A percentile compares a stretch with the other conserved stretches of the same genome.
These are phyloP conservation scores for Monosporascus sp. DNA, from an alignment of 2,329 filamentous ascomycete genomes.

Conservation along the genomic window DNA sequence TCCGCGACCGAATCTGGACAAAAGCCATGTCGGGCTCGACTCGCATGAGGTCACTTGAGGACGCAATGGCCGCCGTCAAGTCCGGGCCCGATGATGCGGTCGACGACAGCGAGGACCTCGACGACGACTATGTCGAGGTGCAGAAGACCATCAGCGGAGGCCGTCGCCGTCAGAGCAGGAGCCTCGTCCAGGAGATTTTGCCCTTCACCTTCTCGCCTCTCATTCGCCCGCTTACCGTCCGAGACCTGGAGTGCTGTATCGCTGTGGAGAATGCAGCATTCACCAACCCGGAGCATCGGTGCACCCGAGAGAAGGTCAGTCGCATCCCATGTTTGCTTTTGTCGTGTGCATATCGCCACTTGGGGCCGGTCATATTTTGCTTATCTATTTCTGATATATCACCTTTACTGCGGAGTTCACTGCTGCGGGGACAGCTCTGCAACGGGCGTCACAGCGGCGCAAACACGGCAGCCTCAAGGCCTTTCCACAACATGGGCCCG, in stretches of 20 bases:
- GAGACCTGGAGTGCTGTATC: conserved; percentile 57
- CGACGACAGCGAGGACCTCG: conserved; percentile 35
- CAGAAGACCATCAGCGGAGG: conserved; percentile 36
- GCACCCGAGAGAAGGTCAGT: conserved; percentile 49
- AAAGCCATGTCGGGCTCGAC: background rate
- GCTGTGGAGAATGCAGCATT: conserved; percentile 53
- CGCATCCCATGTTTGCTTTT: background rate
- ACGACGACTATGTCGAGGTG: conserved; percentile 30
- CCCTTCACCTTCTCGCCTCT: conserved; percentile 65
- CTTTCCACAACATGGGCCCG: background rate
- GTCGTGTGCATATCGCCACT: background rate
- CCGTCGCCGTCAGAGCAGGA: conserved; percentile 29
- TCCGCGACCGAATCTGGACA: background rate
- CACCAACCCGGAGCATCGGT: conserved; percentile 42
- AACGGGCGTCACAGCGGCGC: background rate
- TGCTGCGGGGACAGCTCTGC: too few relatives aligned
- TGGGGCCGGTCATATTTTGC: background rate
- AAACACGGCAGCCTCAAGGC: background rate
- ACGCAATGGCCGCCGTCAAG: background rate
- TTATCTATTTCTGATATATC: background rate
- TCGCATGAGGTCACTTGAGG: background rate
- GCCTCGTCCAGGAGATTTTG: conserved; percentile 36
- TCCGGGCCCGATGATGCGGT: conserved; percentile 25
- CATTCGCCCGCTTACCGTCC: conserved; percentile 64
- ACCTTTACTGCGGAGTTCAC: background rate